Percentiles rank a stretch among this genome's conserved stretches.
These are phyloP conservation scores for Pythium phragmitis DNA, from an alignment of 352 stramenopile genomes.

Conservation along the genomic window DNA sequence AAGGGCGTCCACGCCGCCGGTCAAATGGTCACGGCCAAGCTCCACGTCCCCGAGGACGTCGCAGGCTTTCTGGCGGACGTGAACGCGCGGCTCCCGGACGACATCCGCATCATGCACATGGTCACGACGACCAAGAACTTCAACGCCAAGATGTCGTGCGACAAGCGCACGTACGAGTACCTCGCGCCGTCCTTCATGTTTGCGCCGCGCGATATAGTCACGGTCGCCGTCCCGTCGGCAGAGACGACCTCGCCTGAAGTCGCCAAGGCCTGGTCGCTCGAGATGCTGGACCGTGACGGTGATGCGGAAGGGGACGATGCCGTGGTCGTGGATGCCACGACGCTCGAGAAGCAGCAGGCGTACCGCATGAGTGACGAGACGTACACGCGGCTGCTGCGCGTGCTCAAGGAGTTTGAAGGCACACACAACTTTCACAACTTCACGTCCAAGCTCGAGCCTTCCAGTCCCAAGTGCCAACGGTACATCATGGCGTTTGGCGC, in stretches of 20 bases:
- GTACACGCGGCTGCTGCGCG: slow-evolving; percentile 45
- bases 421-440: slow-evolving; percentile 98
- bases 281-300: slow-evolving; percentile 39
- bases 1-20: slow-evolving; percentile 90
- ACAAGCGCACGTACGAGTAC: slow-evolving; percentile 91
- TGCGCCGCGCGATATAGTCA: slow-evolving; percentile 29
- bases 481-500: slow-evolving; percentile 93
- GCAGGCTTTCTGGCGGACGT: slow-evolving; percentile 63
- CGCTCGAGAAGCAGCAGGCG: slow-evolving; percentile 61
- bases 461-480: slow-evolving; percentile 77
- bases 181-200: slow-evolving; percentile 90
- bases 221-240: background rate
- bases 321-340: slow-evolving; percentile 57
- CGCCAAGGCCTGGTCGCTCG: slow-evolving; percentile 32
- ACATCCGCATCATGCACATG: slow-evolving; percentile 86
- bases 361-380: slow-evolving; percentile 72
- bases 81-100: slow-evolving; percentile 65
- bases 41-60: slow-evolving; percentile 80
- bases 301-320: slow-evolving; percentile 24
- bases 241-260: background rate
- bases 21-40: slow-evolving; percentile 82
- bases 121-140: slow-evolving; percentile 90
- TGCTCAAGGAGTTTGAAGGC: slow-evolving; percentile 72
- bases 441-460: slow-evolving; percentile 88
- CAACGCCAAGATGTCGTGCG: slow-evolving; percentile 88